A percentile compares a stretch with the other conserved stretches of the same genome.
phyloP scores from a whole-genome alignment of 225 moss, liverwort and hornwort species.

The Sphagnum contortum region DNA sequence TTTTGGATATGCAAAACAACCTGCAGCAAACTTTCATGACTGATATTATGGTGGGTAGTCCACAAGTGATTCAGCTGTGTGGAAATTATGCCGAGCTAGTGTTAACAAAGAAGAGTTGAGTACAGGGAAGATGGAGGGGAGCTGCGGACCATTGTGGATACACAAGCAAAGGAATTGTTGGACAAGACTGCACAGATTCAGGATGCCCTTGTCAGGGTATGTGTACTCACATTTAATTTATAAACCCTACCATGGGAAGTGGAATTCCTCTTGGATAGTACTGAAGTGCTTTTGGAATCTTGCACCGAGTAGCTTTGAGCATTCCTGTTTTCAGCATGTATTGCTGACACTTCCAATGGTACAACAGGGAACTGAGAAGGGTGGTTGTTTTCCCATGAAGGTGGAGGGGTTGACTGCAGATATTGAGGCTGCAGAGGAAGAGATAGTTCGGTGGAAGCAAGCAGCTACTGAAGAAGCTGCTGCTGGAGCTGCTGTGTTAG shows the following conservation, averaged over 20 bases:
- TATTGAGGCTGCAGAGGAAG: conserved; percentile 68
- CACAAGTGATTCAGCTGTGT: neutral
- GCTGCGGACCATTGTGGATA: conserved; percentile 25
- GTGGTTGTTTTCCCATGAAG: conserved; percentile 19
- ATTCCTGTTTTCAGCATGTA: too few species aligned
- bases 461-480: conserved; percentile 76
- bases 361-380: too few species aligned
- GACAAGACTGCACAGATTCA: conserved; percentile 36
- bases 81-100: neutral
- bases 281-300: too few species aligned
- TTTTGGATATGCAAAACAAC: too few species aligned
- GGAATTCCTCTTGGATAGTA: too few species aligned
- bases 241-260: too few species aligned
- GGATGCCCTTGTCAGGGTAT: conserved; percentile 34
- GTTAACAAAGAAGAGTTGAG: conserved; percentile 1
- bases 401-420: conserved; percentile 51
- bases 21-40: too few species aligned
- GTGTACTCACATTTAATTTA: neutral
- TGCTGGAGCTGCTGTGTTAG: conserved; percentile 56
- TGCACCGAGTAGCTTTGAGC: too few species aligned
- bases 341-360: too few species aligned
- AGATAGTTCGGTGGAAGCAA: conserved; percentile 78
- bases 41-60: too few species aligned
- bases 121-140: conserved; percentile 58
- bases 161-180: conserved; percentile 29